Percentiles rank a stretch among this genome's conserved stretches.
These are phyloP conservation scores for Gremmenia infestans DNA, from an alignment of 2,329 filamentous ascomycete genomes.

Conservation along the genomic window DNA sequence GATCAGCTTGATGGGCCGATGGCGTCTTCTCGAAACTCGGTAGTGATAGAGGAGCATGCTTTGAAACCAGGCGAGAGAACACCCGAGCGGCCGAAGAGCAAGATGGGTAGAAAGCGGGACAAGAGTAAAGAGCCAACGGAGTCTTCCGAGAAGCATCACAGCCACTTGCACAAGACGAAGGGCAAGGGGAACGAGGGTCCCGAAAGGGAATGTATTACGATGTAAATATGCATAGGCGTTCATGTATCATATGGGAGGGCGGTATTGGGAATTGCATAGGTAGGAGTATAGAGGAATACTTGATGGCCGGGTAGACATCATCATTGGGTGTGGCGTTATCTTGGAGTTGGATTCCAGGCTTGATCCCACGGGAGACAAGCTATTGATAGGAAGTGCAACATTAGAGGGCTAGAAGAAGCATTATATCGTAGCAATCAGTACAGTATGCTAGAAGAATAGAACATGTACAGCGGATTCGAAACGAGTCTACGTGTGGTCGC, in stretches of 20 bases:
- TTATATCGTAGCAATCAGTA: neutral
- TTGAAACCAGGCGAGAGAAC: conserved; percentile 9
- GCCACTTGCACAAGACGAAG: conserved; percentile 20
- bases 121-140: conserved; percentile 24
- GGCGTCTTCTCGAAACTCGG: conserved; percentile 5
- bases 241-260: neutral
- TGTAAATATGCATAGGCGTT: conserved; percentile 31
- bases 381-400: conserved; percentile 5
- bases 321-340: neutral
- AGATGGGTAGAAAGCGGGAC: conserved; percentile 24
- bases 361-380: neutral
- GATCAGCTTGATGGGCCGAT: neutral
- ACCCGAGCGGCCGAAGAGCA: conserved; percentile 15
- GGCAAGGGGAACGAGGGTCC: conserved; percentile 30
- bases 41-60: conserved; percentile 9
- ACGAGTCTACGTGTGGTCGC: neutral
- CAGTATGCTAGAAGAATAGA: no score
- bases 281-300: neutral
- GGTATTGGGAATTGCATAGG: conserved; percentile 2
- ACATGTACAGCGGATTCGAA: no score
- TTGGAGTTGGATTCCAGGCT: neutral
- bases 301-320: neutral
- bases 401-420: neutral
- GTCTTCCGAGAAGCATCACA: conserved; percentile 21
- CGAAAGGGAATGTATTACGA: conserved; percentile 46